Evolutionary conservation across 2,329 filamentous ascomycete species (phyloP).

Genomic region (Teratosphaeria destructans): DNA sequence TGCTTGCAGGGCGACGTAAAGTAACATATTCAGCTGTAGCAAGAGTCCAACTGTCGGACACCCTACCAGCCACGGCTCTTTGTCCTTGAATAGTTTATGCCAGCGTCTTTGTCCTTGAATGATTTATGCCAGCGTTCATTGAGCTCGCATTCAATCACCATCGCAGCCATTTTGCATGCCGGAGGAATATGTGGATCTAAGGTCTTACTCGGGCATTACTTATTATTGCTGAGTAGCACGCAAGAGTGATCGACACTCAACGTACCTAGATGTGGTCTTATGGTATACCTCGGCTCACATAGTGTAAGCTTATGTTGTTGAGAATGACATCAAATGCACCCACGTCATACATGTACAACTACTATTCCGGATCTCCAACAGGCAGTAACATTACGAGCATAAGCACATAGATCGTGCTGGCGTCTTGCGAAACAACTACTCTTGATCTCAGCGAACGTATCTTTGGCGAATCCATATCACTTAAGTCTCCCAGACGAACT

Average conservation of each 20-base stretch:
- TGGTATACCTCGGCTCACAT: neutral
- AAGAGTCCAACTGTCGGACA: neutral
- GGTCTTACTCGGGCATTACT: neutral
- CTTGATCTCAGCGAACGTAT: neutral
- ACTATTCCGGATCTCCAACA: no score
- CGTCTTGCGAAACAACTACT: neutral
- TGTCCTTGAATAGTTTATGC: no score
- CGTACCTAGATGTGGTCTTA: neutral
- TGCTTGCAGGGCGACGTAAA: neutral
- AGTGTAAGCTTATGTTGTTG: neutral
- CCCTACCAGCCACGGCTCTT: neutral
- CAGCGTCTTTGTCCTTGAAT: neutral
- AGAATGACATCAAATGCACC: neutral
- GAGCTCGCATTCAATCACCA: no score
- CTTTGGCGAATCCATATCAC: neutral
- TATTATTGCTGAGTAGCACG: neutral
- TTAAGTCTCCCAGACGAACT: neutral
- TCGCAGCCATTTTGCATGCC: neutral
- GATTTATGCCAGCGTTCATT: no score
- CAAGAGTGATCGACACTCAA: neutral
- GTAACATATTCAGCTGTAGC: neutral
- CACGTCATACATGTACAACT: neutral
- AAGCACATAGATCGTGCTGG: no score
- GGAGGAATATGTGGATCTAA: no score
- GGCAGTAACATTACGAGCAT: no score